phyloP scores from a whole-genome alignment of 495 filamentous ascomycete genomes.

The Aspergillus biplanus region DNA sequence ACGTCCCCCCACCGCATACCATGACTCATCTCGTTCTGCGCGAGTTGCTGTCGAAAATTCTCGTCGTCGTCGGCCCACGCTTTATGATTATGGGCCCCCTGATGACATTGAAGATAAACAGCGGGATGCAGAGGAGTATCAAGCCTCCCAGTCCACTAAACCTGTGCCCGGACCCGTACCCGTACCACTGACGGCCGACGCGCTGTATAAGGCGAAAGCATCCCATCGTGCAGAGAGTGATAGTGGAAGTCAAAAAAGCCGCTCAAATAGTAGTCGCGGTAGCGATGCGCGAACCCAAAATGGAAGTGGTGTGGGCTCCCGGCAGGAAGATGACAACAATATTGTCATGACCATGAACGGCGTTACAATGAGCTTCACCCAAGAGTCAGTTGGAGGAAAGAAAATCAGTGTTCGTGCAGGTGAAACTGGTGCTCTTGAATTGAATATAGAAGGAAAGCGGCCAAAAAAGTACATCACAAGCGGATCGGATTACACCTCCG shows the following conservation, averaged over 20 bases:
- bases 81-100: conserved; percentile 36
- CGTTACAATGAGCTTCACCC: conserved; percentile 46
- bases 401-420: conserved; percentile 47
- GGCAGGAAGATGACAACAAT: conserved; percentile 42
- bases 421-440: conserved; percentile 41
- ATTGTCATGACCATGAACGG: conserved; percentile 50
- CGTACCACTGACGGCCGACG: conserved; percentile 41
- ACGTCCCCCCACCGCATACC: conserved; percentile 36
- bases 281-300: conserved; percentile 40
- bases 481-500: conserved; percentile 40
- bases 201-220: conserved; percentile 37
- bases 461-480: conserved; percentile 43
- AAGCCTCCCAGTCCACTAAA: conserved; percentile 38
- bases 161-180: conserved; percentile 22
- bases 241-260: conserved; percentile 50
- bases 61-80: conserved; percentile 35
- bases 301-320: conserved; percentile 38
- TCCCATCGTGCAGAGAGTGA: conserved; percentile 41
- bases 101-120: conserved; percentile 39
- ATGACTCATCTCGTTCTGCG: conserved; percentile 34
- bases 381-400: conserved; percentile 43
- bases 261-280: conserved; percentile 49
- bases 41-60: conserved; percentile 41
- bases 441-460: conserved; percentile 44
- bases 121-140: conserved; percentile 44